Evolutionary conservation across 768 basidiomycete species (phyloP).

Genomic region (Cystobasidium tubakii): DNA sequence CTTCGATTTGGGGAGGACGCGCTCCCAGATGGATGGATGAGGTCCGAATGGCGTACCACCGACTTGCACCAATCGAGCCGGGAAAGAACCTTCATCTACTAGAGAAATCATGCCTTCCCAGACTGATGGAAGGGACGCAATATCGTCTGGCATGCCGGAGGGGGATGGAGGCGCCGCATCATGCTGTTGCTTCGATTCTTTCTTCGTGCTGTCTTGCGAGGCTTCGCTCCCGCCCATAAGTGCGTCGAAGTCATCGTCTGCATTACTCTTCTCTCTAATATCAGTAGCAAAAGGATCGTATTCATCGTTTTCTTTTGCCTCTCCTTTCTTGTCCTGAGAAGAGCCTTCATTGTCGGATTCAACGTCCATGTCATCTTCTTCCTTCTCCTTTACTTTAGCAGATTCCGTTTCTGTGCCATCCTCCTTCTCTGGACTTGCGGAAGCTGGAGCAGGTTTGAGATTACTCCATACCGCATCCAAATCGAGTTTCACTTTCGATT

Average conservation of each 20-base stretch:
- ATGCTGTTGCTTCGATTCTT: background rate
- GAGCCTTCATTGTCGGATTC: conserved; percentile 16
- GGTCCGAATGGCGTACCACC: conserved; percentile 63
- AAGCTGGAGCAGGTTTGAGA: conserved; percentile 37
- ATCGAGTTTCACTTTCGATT: conserved; percentile 40
- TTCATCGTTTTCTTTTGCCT: conserved; percentile 25
- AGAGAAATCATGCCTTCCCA: conserved; percentile 43
- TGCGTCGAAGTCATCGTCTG: conserved; percentile 79
- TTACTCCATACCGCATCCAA: conserved; percentile 44
- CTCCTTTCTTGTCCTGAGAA: background rate
- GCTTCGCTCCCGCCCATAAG: conserved; percentile 56
- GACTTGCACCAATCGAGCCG: conserved; percentile 65
- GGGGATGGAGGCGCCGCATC: conserved; percentile 13
- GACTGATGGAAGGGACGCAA: conserved; percentile 35
- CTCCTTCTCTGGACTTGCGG: background rate
- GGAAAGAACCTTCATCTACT: conserved; percentile 58
- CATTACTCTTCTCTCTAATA: conserved; percentile 50
- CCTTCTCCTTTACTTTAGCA: background rate
- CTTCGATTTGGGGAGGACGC: conserved; percentile 62
- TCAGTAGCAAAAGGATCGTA: conserved; percentile 39
- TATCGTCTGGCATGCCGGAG: background rate
- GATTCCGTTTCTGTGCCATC: background rate
- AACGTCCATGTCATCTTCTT: conserved; percentile 17
- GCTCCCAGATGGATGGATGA: conserved; percentile 65
- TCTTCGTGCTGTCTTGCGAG: background rate